Conservation (phyloP, 2,329 filamentous ascomycete genomes). For the Plenodomus lindquistii region DNA sequence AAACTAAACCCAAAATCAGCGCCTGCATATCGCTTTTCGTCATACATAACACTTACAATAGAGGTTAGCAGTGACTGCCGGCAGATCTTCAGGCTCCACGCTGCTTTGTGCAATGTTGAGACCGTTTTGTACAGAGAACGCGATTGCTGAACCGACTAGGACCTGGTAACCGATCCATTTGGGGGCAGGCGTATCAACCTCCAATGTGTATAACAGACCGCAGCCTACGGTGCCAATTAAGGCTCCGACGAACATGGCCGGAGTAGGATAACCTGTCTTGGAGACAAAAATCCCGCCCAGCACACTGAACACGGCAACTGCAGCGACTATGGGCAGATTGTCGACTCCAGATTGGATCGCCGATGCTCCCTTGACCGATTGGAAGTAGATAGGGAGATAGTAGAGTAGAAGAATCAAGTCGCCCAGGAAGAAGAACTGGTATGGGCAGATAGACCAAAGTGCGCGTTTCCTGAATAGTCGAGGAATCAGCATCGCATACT, state of each 20-base stretch:
- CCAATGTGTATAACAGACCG: slow-evolving; percentile 45
- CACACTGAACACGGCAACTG: slow-evolving; percentile 30
- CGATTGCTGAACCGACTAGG: slow-evolving; percentile 45
- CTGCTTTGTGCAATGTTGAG: slow-evolving; percentile 51
- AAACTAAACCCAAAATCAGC: slow-evolving; percentile 43
- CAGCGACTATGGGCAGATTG: slow-evolving; percentile 40
- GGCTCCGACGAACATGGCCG: slow-evolving; percentile 44
- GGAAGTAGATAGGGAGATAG: slow-evolving; percentile 33
- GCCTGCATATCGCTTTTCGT: slow-evolving; percentile 48
- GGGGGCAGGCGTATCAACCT: slow-evolving; percentile 23
- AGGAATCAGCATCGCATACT: slow-evolving; percentile 41
- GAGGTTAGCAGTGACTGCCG: slow-evolving; percentile 41
- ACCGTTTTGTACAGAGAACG: slow-evolving; percentile 49
- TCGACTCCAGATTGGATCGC: slow-evolving; percentile 45
- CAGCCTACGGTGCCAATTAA: slow-evolving; percentile 43
- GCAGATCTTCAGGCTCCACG: slow-evolving; percentile 47
- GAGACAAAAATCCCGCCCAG: slow-evolving; percentile 34
- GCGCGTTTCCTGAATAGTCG: slow-evolving; percentile 44
- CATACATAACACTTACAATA: slow-evolving; percentile 48
- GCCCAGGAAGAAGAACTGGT: slow-evolving; percentile 43
- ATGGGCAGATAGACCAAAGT: slow-evolving; percentile 37
- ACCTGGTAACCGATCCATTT: slow-evolving; percentile 49
- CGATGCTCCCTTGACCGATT: slow-evolving; percentile 47
- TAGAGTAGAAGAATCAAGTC: too few relatives aligned
- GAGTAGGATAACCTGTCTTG: slow-evolving; percentile 36